Evolutionary conservation across 2,329 filamentous ascomycete genomes (phyloP), one percentile per base, ranked within the genome.

Genomic region (Fusarium vanettenii): DNA sequence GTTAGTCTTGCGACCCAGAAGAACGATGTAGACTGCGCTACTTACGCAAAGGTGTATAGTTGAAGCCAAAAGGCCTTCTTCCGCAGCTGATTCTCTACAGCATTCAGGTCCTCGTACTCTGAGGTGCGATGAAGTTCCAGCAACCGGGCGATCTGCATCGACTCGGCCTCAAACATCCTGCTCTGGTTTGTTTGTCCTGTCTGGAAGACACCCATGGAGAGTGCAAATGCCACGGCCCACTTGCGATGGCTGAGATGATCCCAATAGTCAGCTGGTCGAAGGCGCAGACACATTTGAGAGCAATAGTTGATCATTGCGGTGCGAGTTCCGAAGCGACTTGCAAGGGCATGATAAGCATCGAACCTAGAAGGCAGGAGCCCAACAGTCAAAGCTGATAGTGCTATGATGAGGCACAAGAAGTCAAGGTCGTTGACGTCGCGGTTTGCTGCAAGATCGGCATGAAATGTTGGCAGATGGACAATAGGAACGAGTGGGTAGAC

Each of bases 21-120:
- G 33, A 22, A 14, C 16, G 8, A 20, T 3, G 2, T 4, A 5
- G 18, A 7, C 16, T 25, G 6, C 29, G 10, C 9, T 2, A 31
- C 73, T 48, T 37, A 78, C 76, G 73, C 71, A 35, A 79, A 82
- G 1, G 71, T 73, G 45, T 83, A 83, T 18, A 83, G 82, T 10
- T 80, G 76, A 14, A 83, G 66, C 80, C 81, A 84, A 45, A 83
- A 84, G 0, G 78, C 82, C 66, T 82, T 84, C 60, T 83, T 83
- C 13, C 82, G 73, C 4, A 83, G 70, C 48, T 84, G 82, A 0
- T 76, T 79, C 60, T 84, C 81, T 16, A 83, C 80, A 37, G 70
- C 75, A 43, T 81, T 80, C 3, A 81, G 71, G 1, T 79, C 80
- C 13, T 75, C 75, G 56, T 83, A 83, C 18, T 78, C 79, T 0